Percentiles rank a stretch among this genome's conserved stretches.
Evolutionary conservation across 495 filamentous ascomycete genomes (phyloP).

Genomic region (Cercophora scortea): DNA sequence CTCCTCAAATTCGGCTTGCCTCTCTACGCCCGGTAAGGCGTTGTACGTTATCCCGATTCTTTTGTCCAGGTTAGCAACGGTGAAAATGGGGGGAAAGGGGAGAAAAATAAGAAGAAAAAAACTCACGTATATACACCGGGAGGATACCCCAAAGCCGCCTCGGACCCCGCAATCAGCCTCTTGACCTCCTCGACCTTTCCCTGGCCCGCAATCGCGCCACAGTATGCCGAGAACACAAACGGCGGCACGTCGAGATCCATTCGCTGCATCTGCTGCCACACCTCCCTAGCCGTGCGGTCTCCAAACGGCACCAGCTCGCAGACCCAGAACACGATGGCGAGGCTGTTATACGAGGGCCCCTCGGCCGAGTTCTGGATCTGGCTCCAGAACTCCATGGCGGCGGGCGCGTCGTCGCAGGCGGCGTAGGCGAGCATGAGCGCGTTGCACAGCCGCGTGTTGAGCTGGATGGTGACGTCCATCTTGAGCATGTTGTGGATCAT

Average conservation of each 20-base stretch:
- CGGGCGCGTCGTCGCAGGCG: conserved; percentile 51
- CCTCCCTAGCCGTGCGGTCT: conserved; percentile 54
- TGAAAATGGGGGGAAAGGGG: background rate
- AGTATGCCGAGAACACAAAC: conserved; percentile 63
- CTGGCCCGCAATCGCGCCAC: conserved; percentile 64
- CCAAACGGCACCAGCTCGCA: conserved; percentile 58
- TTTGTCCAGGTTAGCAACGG: background rate
- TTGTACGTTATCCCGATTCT: conserved; percentile 72
- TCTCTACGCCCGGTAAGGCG: conserved; percentile 48
- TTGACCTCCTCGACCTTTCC: conserved; percentile 57
- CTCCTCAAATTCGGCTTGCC: conserved; percentile 59
- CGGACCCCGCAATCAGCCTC: conserved; percentile 54
- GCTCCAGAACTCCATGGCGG: conserved; percentile 70
- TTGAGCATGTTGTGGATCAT: conserved; percentile 87
- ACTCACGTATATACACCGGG: conserved; percentile 68
- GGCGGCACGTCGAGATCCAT: conserved; percentile 71
- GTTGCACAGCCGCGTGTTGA: conserved; percentile 69
- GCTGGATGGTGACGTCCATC: conserved; percentile 70
- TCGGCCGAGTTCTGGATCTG: conserved; percentile 69
- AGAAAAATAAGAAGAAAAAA: background rate
- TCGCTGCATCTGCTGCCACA: conserved; percentile 65
- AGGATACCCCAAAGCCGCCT: conserved; percentile 52
- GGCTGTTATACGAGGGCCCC: conserved; percentile 70
- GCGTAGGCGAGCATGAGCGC: conserved; percentile 80
- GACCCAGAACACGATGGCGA: conserved; percentile 68